Evolutionary conservation across 2,329 filamentous ascomycete species (phyloP), one percentile per base, ranked within the genome.

Genomic region (Phialemonium atrogriseum): DNA sequence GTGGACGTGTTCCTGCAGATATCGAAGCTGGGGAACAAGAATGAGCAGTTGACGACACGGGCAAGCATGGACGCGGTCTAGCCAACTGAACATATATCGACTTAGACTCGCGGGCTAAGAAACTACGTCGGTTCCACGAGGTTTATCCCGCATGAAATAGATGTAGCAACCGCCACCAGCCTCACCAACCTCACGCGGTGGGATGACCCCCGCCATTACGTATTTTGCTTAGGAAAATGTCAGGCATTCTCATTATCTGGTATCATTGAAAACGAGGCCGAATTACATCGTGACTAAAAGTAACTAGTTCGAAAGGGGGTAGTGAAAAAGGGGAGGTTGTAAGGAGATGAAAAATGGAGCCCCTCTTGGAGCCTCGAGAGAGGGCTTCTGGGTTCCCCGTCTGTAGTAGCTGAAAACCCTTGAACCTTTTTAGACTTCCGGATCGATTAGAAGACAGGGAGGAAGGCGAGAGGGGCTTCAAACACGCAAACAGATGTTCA

Each of bases 1-100:
- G 86, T 93, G 6, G 91, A 98, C 61, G 88, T 84, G 0, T 98
- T 98, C 51, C 60, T 98, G 41, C 88, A 96, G 53, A 94, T 98
- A 38, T 94, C 86, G 5, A 93, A 94, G 55, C 67, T 98, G 35
- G 91, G 91, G 13, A 98, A 98, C 56, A 95, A 94, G 68, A 95
- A 96, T 51, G 91, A 98, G 64, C 86, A 94, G 56, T 67, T 98
- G 39, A 86, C 73, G 3, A 86, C 77, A 17, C 66, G 83, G 47
- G 83, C 83, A 16, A 77, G 71, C 42, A 85, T 88, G 68, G 83
- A 88, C 56, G 80, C 81, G 13, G 73, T 88, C 10, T 84, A 64
- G 56, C 12, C n/a, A n/a, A n/a, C n/a, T n/a, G n/a, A n/a, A n/a
- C n/a, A n/a, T n/a, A n/a, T n/a, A n/a, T n/a, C n/a, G n/a, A n/a